Evolutionary conservation across 1,139 yeast species (phyloP), one percentile per base, ranked within the genome.

Genomic region (Lodderomyces parapsilosis): DNA sequence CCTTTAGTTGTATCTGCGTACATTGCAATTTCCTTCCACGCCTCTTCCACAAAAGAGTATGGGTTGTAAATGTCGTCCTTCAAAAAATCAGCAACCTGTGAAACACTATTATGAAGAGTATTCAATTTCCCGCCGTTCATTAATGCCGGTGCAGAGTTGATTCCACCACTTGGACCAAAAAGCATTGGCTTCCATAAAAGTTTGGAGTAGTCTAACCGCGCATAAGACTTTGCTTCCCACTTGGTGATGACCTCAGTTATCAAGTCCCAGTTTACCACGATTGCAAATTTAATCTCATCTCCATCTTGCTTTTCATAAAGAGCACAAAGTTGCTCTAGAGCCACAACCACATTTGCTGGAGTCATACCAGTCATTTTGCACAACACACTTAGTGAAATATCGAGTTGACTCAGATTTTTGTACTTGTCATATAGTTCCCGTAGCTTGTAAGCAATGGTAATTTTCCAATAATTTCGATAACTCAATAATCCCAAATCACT

Each of bases 391-490:
- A 90, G 71, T 1, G 91, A 76, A 2, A 83, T 43, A 0, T 59
- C 48, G 6, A 57, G 39, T 14, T 2, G 10, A 8, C 20, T 30
- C 4, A 28, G 39, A 6, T 25, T 35, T 6, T n/a, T 14, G 7
- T 60, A 62, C 36, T 54, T 59, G 0, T 52, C 49, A 40, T 64
- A 56, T 8, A 82, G 52, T 8, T 62, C 63, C 35, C 53, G 54
- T 35, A 71, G 54, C 40, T 62, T 60, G 33, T 54, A 69, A 18
- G 90, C 85, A 15, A 88, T 68, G 6, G 84, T 70, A 1, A 81
- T 65, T 52, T 79, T 83, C 98, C 99, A 93, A 60, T 86, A 93
- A 54, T 83, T 86, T 50, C 95, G 71, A 62, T 93, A 93, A 50
- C 96, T 86, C 25, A 87, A 65, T 39, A 90, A 67, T 0, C 99